Percentiles rank a stretch among this genome's conserved stretches.
These are phyloP conservation scores for Candida xyloterini DNA, from an alignment of 805 yeast genomes.

Conservation along the genomic window DNA sequence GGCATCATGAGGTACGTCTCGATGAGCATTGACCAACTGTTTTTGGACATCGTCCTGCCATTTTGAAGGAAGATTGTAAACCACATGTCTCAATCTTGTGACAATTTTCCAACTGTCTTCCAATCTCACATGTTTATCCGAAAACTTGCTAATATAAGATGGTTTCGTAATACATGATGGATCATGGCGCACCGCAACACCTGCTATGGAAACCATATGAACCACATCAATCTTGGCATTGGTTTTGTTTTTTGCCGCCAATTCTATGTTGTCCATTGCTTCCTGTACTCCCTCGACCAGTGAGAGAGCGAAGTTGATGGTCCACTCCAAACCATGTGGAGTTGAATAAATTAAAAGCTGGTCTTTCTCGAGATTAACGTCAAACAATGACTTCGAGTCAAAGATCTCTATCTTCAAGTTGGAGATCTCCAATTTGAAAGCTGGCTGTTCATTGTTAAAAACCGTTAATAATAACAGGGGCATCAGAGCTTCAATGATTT, in stretches of 20 bases:
- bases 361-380: constrained; percentile 16
- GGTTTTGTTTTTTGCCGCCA: constrained; percentile 11
- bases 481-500: background rate
- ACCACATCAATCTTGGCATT: constrained; percentile 38
- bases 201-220: constrained; percentile 40
- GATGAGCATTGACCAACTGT: constrained; percentile 30
- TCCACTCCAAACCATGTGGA: constrained; percentile 24
- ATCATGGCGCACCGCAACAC: constrained; percentile 64
- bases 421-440: constrained; percentile 9
- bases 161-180: constrained; percentile 91
- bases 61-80: constrained; percentile 50
- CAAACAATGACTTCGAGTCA: constrained; percentile 1
- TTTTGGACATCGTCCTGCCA: constrained; percentile 43
- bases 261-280: constrained; percentile 7
- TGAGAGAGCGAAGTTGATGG: constrained; percentile 8
- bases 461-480: constrained; percentile 15
- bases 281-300: constrained; percentile 12
- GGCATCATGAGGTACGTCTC: constrained; percentile 52
- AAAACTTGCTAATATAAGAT: constrained; percentile 71
- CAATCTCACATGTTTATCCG: constrained; percentile 70
- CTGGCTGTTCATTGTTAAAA: constrained; percentile 10
- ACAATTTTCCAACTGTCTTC: constrained; percentile 86
- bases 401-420: constrained; percentile 2
- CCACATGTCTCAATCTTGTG: constrained; percentile 73
- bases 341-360: constrained; percentile 17